A percentile compares a stretch with the other conserved stretches of the same genome.
Conservation (phyloP, 345 rosid species). For the Iberis pinnata region DNA sequence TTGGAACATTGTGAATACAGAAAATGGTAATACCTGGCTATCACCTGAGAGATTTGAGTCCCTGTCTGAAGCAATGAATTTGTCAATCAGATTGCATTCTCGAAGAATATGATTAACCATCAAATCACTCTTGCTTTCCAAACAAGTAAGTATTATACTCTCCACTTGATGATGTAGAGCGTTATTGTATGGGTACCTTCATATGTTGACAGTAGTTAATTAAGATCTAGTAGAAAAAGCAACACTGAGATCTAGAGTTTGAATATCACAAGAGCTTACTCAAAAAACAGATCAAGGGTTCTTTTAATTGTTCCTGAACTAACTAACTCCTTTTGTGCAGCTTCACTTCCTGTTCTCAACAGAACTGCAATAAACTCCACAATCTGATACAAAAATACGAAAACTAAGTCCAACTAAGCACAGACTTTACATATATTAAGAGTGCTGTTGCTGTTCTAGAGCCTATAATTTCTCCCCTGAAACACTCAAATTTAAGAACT, state of each 20-base stretch:
- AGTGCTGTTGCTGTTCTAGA: neutral
- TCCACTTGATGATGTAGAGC: constrained; percentile 96
- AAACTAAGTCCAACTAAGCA: neutral
- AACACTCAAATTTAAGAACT: constrained; percentile 14
- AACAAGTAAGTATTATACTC: constrained; percentile 72
- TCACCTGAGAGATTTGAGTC: constrained; percentile 52
- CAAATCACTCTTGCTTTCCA: constrained; percentile 63
- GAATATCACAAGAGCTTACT: constrained; percentile 48
- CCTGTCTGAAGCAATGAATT: constrained; percentile 62
- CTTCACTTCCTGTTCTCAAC: constrained; percentile 69
- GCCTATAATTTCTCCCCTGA: constrained; percentile 1
- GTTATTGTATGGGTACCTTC: constrained; percentile 92
- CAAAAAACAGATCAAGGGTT: constrained; percentile 74
- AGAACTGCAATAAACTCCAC: constrained; percentile 96
- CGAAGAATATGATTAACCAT: constrained; percentile 69
- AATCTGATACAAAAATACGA: constrained; percentile 43
- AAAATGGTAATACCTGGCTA: constrained; percentile 42
- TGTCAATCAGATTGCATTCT: constrained; percentile 77
- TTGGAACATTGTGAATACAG: constrained; percentile 14
- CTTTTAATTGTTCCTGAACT: constrained; percentile 65
- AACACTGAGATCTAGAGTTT: constrained; percentile 3
- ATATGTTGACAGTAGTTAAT: constrained; percentile 20
- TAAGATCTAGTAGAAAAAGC: constrained; percentile 5
- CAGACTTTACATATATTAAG: constrained; percentile 6
- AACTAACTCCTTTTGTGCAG: constrained; percentile 73